Conservation (phyloP, 371 early-diverging fungal species). For the Mucor piriformis region DNA sequence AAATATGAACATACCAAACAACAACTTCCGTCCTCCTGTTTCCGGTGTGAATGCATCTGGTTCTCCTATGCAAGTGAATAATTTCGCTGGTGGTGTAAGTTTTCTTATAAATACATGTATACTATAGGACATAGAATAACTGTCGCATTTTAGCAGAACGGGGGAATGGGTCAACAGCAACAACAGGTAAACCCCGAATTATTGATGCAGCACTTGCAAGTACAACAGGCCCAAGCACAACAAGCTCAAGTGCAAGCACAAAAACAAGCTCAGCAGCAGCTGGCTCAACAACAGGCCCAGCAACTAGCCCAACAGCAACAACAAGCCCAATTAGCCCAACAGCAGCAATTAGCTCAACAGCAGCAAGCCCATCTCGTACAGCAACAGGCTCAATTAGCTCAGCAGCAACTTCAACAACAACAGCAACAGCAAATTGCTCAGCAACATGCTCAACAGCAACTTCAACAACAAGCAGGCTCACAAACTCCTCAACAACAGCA, state of each 20-base stretch:
- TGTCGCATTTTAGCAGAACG: background rate
- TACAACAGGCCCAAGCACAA: constrained; percentile 20
- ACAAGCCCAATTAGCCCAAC: constrained; percentile 24
- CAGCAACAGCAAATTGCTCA: constrained; percentile 21
- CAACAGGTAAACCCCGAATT: constrained; percentile 27
- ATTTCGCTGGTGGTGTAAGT: constrained; percentile 14
- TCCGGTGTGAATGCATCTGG: constrained; percentile 14
- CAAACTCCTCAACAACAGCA: constrained; percentile 8
- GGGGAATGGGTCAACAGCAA: constrained; percentile 17
- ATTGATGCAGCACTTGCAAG: constrained; percentile 30
- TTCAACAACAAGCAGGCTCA: constrained; percentile 6
- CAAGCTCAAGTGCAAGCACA: constrained; percentile 22
- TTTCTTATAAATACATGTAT: background rate
- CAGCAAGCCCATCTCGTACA: constrained; percentile 1
- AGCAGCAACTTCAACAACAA: background rate
- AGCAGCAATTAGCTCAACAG: constrained; percentile 18
- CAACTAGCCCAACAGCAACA: constrained; percentile 20
- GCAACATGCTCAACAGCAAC: constrained; percentile 4
- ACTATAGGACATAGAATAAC: too few relatives aligned
- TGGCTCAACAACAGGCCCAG: constrained; percentile 15
- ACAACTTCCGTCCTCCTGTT: constrained; percentile 23
- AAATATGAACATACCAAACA: constrained; percentile 18
- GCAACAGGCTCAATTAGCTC: constrained; percentile 8
- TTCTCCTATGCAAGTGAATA: constrained; percentile 25
- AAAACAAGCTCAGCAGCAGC: constrained; percentile 14